Evolutionary conservation across 2,329 filamentous ascomycete species (phyloP).

Genomic region (Venturia effusa): DNA sequence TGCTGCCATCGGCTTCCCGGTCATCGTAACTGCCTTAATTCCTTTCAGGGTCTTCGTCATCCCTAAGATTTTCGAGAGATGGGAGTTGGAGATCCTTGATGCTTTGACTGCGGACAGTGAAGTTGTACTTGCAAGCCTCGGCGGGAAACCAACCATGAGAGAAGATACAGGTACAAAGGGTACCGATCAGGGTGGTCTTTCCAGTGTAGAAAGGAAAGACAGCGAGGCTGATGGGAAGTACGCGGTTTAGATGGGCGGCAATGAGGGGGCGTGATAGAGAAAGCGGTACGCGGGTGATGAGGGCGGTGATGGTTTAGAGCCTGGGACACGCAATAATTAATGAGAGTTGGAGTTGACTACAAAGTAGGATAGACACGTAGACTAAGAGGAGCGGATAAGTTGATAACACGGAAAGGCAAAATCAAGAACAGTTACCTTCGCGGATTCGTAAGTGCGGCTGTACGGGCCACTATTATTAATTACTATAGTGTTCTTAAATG

Average conservation of each 20-base stretch:
- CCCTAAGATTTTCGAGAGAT: conserved; percentile 38
- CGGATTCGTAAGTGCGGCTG: not conserved
- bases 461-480: not conserved
- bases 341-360: not conserved
- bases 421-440: not conserved
- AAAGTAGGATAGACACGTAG: not conserved
- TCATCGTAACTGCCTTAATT: conserved; percentile 46
- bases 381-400: not conserved
- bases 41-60: conserved; percentile 41
- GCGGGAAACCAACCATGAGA: conserved; percentile 6
- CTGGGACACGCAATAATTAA: not conserved
- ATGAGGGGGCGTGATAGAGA: not conserved
- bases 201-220: not conserved
- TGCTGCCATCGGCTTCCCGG: conserved; percentile 48
- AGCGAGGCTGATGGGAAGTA: not conserved
- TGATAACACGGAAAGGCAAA: not conserved
- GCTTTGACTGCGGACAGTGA: conserved; percentile 31
- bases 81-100: conserved; percentile 42
- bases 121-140: conserved; percentile 8
- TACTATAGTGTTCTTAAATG: not conserved
- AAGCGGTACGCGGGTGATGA: not conserved
- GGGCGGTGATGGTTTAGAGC: not conserved
- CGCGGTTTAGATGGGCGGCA: too few species aligned
- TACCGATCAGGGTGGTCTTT: not conserved
- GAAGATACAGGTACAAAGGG: not conserved